phyloP scores from a whole-genome alignment of 2,329 filamentous ascomycete genomes.

The Diaporthe australafricana region DNA sequence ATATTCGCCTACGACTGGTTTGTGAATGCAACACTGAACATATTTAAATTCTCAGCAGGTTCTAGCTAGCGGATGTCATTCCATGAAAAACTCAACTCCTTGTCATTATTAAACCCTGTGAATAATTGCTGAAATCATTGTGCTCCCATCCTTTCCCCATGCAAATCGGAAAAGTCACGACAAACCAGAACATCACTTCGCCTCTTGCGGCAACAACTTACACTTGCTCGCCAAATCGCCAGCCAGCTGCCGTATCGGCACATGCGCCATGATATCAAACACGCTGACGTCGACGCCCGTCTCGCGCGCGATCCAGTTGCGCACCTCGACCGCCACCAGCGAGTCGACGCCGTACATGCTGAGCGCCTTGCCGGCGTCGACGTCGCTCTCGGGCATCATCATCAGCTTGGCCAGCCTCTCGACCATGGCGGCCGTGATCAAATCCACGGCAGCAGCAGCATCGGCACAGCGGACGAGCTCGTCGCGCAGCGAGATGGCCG shows the following conservation, averaged over 20 bases:
- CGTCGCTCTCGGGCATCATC: slow-evolving; percentile 39
- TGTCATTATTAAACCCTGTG: too few relatives aligned
- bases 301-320: slow-evolving; percentile 38
- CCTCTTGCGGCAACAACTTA: background rate
- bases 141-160: too few relatives aligned
- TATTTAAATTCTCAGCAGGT: too few relatives aligned
- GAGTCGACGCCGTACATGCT: slow-evolving; percentile 46
- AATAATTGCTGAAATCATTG: too few relatives aligned
- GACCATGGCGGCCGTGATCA: slow-evolving; percentile 38
- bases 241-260: slow-evolving; percentile 24
- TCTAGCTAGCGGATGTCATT: too few relatives aligned
- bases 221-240: background rate
- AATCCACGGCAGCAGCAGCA: slow-evolving; percentile 25
- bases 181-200: background rate
- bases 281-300: slow-evolving; percentile 5
- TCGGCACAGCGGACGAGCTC: slow-evolving; percentile 25
- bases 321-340: slow-evolving; percentile 47
- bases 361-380: slow-evolving; percentile 41
- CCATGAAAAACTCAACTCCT: too few relatives aligned
- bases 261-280: slow-evolving; percentile 31
- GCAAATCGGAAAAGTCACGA: background rate
- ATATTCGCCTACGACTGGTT: too few relatives aligned
- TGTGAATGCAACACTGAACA: too few relatives aligned
- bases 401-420: slow-evolving; percentile 43
- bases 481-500: slow-evolving; percentile 5